Base-by-base conservation (phyloP, 768 basidiomycete genomes). In the Fistulinella prunicolor region DNA sequence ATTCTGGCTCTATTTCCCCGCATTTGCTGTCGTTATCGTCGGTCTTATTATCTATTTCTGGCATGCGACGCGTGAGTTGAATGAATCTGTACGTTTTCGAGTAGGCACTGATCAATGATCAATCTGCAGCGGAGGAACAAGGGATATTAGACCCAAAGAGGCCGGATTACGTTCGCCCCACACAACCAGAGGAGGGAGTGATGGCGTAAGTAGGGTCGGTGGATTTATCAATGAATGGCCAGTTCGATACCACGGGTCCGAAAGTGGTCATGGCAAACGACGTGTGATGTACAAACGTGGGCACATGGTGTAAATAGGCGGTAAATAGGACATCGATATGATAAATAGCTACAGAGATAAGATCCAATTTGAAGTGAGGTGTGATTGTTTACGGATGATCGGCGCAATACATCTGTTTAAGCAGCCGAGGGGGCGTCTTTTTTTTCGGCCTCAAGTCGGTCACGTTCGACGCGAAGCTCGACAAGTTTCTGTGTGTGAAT, bases 31-130 rank as follows among this genome's bases (percentile, higher is more conserved):
- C 13, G 81, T 91, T 51, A 63, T 93, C 37, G 28, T 71, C 12
- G 91, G 91, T 3, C 76, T 94, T 5, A 71, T 94, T 58, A 77
- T 84, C 30, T 94, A 93, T 69, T 93, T 93, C 73, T 94, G 91
- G 89, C 72, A 78, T 64, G 79, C 85, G 7, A 83, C 84, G 29
- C 90, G 89, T 91, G 70, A 59, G 89, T 76, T 17, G 19, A 29
- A 43, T 41, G 28, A n/a, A 30, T 22, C 22, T 44, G 24, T 41
- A 9, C 19, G 9, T 17, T 13, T 17, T 16, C 40, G 26, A 9
- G 30, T 3, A 26, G 12, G 41, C 37, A 44, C 42, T 65, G 17
- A 61, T 44, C 3, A 12, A 29, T 22, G 45, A 41, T 9, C 37
- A 37, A 40, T 47, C 13, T 56, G 7, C 58, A 88, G 86, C 85